Base-by-base conservation (phyloP, 352 stramenopile genomes). In the Saprolegnia parasitica region DNA sequence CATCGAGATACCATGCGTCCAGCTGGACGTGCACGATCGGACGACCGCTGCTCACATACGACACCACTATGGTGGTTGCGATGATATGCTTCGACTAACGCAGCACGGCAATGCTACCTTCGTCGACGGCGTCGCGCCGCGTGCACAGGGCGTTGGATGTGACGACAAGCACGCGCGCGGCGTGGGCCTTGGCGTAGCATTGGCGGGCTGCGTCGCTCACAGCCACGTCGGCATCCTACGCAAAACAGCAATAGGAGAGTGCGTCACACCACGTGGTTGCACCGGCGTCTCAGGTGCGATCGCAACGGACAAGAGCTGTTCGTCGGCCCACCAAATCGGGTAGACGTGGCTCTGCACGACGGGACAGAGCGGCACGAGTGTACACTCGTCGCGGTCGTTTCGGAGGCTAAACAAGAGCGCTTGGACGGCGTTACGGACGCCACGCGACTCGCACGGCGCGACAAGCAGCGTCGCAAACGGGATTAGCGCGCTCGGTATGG, bases 381-480 rank as follows among this genome's bases (percentile, higher is more conserved):
- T 35, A 10, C 21, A 5, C 4, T 60, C 18, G 50, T 29, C 50
- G 20, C 26, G 45, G 21, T 61, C 9, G 11, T 23, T 62, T 15
- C 63, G 63, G 11, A 70, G 46, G 11, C 18, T 26, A 62, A 63
- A 70, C 16, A 70, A 11, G 6, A 70, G 32, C 15, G 63, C 63
- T 11, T 62, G 49, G 11, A 70, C 18, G 13, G 46, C 63, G 26
- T 70, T 70, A 4, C 47, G 47, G 11, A 55, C 49, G 9, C 23
- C 26, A 1, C 42, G 63, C 5, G n/a, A 15, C 8, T 32, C 39
- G 63, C 46, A 61, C 13, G 18, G 39, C 47, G 42, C 54, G 3
- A 58, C 18, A 2, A 70, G 42, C 54, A 61, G 45, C 32, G 63
- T 70, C 5, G 63, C 20, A 49, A 37, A 62, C 26, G 46, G 63